Conservation (phyloP, 371 early-diverging fungal genomes). For the Capniomyces stellatus region DNA sequence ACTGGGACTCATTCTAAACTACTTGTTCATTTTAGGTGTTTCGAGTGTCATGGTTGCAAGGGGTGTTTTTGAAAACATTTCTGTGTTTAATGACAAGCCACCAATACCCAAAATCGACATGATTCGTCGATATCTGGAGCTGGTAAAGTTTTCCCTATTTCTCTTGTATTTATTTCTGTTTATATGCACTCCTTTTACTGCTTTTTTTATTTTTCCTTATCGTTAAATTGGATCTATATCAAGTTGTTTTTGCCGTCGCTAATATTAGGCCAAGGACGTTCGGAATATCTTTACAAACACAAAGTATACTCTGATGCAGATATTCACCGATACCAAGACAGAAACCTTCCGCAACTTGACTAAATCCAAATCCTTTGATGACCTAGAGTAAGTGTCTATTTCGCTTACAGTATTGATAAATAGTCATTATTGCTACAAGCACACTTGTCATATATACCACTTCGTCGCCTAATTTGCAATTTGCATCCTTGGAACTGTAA, state of each 20-base stretch:
- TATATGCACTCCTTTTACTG: background rate
- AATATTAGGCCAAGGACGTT: conserved; percentile 28
- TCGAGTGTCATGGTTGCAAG: conserved; percentile 76
- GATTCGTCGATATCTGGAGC: conserved; percentile 42
- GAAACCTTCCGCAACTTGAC: conserved; percentile 27
- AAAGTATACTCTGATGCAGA: conserved; percentile 75
- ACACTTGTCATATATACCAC: too few species aligned
- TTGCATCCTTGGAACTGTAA: too few species aligned
- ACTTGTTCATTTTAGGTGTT: too few species aligned
- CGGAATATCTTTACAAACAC: conserved; percentile 61
- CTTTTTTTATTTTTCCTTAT: background rate
- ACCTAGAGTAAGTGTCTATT: conserved; percentile 32
- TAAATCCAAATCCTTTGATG: conserved; percentile 30
- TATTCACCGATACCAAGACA: conserved; percentile 43
- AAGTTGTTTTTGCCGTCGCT: background rate
- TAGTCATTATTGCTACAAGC: too few species aligned
- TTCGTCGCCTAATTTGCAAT: too few species aligned
- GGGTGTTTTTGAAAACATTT: conserved; percentile 64
- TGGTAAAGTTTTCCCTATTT: background rate
- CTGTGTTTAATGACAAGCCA: conserved; percentile 57
- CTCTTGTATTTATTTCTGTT: background rate
- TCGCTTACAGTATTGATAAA: too few species aligned
- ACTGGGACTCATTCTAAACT: too few species aligned
- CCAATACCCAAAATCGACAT: conserved; percentile 30
- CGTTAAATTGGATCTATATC: too few species aligned